Evolutionary conservation across 371 early-diverging fungal genomes (phyloP), one percentile per base, ranked within the genome.

Genomic region (Mucor plumbeus): DNA sequence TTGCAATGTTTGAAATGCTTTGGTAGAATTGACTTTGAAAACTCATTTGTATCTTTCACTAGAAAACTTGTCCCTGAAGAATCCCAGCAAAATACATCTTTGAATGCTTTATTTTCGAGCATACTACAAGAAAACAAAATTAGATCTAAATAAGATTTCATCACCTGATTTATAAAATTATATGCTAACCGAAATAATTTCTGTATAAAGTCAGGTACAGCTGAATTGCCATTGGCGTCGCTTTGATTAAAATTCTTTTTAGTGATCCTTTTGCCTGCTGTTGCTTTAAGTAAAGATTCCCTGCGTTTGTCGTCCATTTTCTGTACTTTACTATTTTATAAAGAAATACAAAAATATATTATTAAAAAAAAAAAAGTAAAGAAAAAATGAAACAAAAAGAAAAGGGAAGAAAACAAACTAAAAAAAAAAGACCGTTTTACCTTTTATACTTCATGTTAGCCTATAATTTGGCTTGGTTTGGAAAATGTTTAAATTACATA

Each of bases 1-100:
- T 98, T 97, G 75, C 90, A 93, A 80, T 97, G 96, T 72, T 95
- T 96, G 77, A 97, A 97, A 72, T 93, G 92, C 36, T 85, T 83
- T 14, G 94, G 94, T 7, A 97, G 78, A 57, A 96, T 88, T 17
- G 76, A 73, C 68, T 87, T 88, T 44, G 87, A 82, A 72, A 94
- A 95, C 59, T 87, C 90, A 61, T 85, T 87, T 35, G 89, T 89
- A 64, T 95, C 90, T 64, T 87, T 85, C 56, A 96, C 94, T n/a
- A 96, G 76, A 81, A 98, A 97, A 0, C 91, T 88, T 1, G 84
- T 88, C 15, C 97, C 97, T 58, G 84, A 84, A 17, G 77, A 75
- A 41, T 87, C 83, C 98, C 98, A 98, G n/a, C 88, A 83, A 26
- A 86, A 86, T 31, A 87, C 82, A 26, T 84, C 76, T 36, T 85